Base-by-base conservation (phyloP, 1,139 yeast species). In the Yamadazyma dendronema region DNA sequence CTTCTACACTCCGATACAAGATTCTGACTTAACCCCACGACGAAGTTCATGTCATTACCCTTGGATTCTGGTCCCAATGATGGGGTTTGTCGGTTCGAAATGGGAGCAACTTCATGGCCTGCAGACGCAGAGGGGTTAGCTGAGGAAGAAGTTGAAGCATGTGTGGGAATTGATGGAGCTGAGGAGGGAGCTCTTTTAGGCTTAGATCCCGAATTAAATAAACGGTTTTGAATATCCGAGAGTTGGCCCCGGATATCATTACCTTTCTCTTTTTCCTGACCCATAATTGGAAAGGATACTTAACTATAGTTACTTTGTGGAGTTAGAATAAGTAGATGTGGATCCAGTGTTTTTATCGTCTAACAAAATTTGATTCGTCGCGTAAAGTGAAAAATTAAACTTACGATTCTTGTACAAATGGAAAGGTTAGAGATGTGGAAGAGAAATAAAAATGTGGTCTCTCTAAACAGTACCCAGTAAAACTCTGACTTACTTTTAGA, bases 1-100 rank as follows among this genome's bases (percentile, higher is more conserved):
- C 84, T 71, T 47, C 97, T 76, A 53, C 96, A 87, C 61, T 89
- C 95, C 19, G 75, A 67, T 21, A 89, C 69, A 42, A 89, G 66
- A 38, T 82, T 84, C 53, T 88, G 95, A 59, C 94, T 84, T 44
- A 89, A 65, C 2, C 88, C 94, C 38, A 89, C 84, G 4, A 86
- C 87, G 57, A 88, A 88, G 49, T 82, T 79, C 65, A 86, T 79
- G 47, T 87, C 92, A 49, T 80, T 77, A 19, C 76, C 77, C 43
- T 71, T 67, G 4, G 71, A 54, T 46, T 72, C 77, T 1, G 74
- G 74, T 2, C 72, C 72, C 40, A 68, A 50, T 4, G 60, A 54
- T 4, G 71, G 65, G 2, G 67, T 7, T 26, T 26, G 29, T 14
- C 29, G 12, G 9, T 9, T 6, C 12, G 16, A 5, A 13, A 13